These are phyloP conservation scores for Striga asiatica DNA, from an alignment of 257 asterid species.

Conservation along the genomic window DNA sequence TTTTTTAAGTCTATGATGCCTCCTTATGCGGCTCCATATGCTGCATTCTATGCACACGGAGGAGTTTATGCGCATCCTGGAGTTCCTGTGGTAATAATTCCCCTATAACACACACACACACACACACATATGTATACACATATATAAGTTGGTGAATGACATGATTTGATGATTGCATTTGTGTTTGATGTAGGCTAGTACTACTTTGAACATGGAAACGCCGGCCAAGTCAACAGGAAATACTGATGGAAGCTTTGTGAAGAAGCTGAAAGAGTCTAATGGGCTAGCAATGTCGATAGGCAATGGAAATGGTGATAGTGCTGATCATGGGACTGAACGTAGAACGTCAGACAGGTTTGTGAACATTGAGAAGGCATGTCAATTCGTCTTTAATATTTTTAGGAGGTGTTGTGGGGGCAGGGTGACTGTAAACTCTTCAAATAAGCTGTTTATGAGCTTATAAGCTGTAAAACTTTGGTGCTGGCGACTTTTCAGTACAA, in stretches of 20 bases:
- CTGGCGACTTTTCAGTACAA: background rate
- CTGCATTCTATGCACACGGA: conserved; percentile 80
- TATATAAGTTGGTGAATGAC: background rate
- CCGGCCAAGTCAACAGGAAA: conserved; percentile 53
- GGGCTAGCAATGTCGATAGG: conserved; percentile 84
- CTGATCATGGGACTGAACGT: conserved; percentile 52
- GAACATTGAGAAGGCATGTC: conserved; percentile 1
- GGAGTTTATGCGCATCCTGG: conserved; percentile 87
- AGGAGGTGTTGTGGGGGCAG: background rate
- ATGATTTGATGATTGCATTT: conserved; percentile 7
- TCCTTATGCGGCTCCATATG: conserved; percentile 81
- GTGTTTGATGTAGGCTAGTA: conserved; percentile 44
- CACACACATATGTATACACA: too few relatives aligned
- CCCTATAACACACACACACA: background rate
- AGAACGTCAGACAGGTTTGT: conserved; percentile 67
- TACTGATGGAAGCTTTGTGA: conserved; percentile 45
- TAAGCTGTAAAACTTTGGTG: background rate
- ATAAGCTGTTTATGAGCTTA: background rate
- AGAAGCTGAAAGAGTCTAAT: conserved; percentile 68
- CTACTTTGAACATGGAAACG: conserved; percentile 48
- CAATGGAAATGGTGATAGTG: conserved; percentile 44
- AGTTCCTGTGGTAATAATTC: conserved; percentile 63
- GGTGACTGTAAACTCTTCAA: background rate
- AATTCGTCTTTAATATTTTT: conserved; percentile 1
- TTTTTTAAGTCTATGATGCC: conserved; percentile 72